phyloP scores from a whole-genome alignment of 495 filamentous ascomycete genomes.

The Podospora fimiseda region DNA sequence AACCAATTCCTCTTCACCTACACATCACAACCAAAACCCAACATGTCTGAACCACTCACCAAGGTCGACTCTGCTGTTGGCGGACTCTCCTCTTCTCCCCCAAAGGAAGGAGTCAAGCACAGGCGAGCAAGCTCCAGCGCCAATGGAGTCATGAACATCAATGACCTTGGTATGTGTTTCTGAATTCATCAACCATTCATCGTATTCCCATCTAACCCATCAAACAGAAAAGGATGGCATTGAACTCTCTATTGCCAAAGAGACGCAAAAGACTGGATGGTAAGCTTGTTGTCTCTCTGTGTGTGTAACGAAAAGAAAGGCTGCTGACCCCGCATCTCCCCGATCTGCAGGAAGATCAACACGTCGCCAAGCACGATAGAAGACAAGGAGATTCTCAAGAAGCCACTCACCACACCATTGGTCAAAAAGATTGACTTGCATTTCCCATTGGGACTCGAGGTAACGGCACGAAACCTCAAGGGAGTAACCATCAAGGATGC shows the following conservation, averaged over 20 bases:
- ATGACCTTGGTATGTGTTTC: conserved; percentile 65
- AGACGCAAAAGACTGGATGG: conserved; percentile 88
- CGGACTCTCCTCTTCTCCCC: conserved; percentile 61
- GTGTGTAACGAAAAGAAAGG: conserved; percentile 3
- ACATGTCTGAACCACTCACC: conserved; percentile 64
- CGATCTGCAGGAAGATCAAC: conserved; percentile 82
- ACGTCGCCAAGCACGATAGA: conserved; percentile 67
- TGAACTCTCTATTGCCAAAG: conserved; percentile 70
- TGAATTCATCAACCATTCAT: not conserved
- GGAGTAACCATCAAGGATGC: conserved; percentile 95
- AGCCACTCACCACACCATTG: conserved; percentile 68
- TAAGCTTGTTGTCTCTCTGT: no score
- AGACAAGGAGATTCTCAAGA: conserved; percentile 74
- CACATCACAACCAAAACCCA: conserved; percentile 21
- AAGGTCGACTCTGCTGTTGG: conserved; percentile 86
- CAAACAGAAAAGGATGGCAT: conserved; percentile 64
- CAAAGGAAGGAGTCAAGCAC: conserved; percentile 54
- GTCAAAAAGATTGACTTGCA: conserved; percentile 92
- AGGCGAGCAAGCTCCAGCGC: conserved; percentile 59
- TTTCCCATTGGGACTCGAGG: conserved; percentile 79
- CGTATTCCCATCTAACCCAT: conserved; percentile 2
- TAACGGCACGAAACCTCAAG: conserved; percentile 82
- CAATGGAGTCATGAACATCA: conserved; percentile 71
- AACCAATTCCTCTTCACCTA: not conserved
- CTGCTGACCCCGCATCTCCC: not conserved